Percentiles rank a stretch among this genome's conserved stretches.
These are phyloP conservation scores for Micromonas pusilla DNA, from an alignment of 139 green algal genomes.

Conservation along the genomic window DNA sequence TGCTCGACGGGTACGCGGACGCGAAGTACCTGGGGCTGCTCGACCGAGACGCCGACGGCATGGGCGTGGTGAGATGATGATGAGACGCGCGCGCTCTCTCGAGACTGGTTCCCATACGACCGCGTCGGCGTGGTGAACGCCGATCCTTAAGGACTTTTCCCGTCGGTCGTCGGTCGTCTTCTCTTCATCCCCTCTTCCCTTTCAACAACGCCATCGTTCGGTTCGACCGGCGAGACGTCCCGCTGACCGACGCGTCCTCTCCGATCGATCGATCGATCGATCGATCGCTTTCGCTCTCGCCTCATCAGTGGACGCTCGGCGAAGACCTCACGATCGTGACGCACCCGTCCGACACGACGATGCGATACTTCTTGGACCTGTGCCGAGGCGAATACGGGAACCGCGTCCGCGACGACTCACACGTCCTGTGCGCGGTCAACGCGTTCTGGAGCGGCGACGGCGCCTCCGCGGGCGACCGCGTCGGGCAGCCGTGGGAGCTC, in stretches of 20 bases:
- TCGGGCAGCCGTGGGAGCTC: slow-evolving; percentile 17
- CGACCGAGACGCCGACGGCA: slow-evolving; percentile 4
- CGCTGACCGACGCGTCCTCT: too few species aligned
- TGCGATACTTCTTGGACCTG: neutral
- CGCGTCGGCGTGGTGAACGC: too few species aligned
- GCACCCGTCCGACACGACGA: slow-evolving; percentile 6
- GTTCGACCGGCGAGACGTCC: too few species aligned
- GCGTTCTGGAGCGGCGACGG: slow-evolving; percentile 17
- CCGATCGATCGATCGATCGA: too few species aligned
- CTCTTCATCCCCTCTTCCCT: too few species aligned
- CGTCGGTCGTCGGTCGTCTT: too few species aligned
- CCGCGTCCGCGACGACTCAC: neutral
- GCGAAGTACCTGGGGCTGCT: neutral
- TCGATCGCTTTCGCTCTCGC: too few species aligned
- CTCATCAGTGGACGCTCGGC: slow-evolving; percentile 11
- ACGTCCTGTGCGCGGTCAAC: slow-evolving; percentile 9
- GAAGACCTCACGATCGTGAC: neutral
- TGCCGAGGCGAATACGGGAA: slow-evolving; percentile 1
- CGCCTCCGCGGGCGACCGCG: neutral
- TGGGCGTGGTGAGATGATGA: too few species aligned
- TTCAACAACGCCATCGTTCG: too few species aligned
- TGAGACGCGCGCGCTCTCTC: too few species aligned
- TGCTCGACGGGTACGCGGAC: slow-evolving; percentile 7
- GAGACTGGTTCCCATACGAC: too few species aligned
- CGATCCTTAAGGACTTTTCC: too few species aligned